Evolutionary conservation across 768 basidiomycete genomes (phyloP).

Genomic region (Pleurotus platypus): DNA sequence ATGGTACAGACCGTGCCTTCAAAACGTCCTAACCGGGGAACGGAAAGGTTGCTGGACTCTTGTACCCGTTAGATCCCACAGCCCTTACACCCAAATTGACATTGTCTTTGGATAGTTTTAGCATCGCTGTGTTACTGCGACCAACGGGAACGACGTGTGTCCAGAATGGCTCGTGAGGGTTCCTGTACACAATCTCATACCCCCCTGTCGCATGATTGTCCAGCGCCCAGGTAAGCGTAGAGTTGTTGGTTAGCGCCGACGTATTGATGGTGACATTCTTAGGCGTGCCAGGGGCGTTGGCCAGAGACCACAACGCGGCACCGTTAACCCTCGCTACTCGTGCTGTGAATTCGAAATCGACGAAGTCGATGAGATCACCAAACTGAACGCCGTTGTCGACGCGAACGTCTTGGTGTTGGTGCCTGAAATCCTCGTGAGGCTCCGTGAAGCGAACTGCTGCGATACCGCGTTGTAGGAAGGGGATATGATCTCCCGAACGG

Average conservation of each 20-base stretch:
- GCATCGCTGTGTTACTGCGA: conserved; percentile 33
- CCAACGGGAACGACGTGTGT: conserved; percentile 48
- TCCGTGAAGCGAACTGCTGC: conserved; percentile 56
- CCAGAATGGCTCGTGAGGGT: conserved; percentile 44
- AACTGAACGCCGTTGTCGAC: conserved; percentile 49
- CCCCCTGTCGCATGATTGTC: conserved; percentile 37
- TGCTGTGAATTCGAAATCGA: conserved; percentile 49
- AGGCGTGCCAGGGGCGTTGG: conserved; percentile 52
- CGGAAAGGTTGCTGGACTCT: conserved; percentile 47
- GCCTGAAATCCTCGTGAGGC: conserved; percentile 53
- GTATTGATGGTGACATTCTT: conserved; percentile 44
- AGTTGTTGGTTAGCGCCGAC: conserved; percentile 49
- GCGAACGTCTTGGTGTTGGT: conserved; percentile 55
- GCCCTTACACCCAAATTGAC: conserved; percentile 46
- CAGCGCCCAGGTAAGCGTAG: conserved; percentile 43
- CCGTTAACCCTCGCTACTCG: conserved; percentile 51
- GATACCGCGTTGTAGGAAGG: conserved; percentile 47
- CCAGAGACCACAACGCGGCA: conserved; percentile 51
- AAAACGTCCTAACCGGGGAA: not conserved
- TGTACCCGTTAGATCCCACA: conserved; percentile 48
- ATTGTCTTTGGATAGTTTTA: conserved; percentile 48
- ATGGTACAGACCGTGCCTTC: no score
- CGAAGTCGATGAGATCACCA: conserved; percentile 51
- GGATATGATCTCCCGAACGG: conserved; percentile 51
- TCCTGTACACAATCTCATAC: conserved; percentile 51